A percentile compares a stretch with the other conserved stretches of the same genome.
Evolutionary conservation across 257 asterid genomes (phyloP).

Genomic region (Catharanthus roseus): DNA sequence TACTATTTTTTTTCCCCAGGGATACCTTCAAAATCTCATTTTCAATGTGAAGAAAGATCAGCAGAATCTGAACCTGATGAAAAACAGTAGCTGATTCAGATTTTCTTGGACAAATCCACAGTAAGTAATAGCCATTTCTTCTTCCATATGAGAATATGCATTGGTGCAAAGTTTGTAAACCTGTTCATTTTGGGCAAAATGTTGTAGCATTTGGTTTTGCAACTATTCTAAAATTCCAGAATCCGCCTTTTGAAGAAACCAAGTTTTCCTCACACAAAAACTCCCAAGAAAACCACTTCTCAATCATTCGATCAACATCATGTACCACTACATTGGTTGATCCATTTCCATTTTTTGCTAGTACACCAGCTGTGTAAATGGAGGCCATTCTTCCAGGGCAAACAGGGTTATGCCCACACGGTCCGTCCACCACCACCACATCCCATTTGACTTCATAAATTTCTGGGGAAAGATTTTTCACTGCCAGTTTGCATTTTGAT

Average conservation of each 20-base stretch:
- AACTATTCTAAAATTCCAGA: conserved; percentile 56
- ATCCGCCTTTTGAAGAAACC: conserved; percentile 72
- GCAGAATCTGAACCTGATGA: not conserved
- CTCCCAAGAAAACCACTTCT: conserved; percentile 90
- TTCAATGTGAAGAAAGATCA: not conserved
- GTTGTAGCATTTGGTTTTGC: conserved; percentile 37
- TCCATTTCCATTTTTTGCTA: conserved; percentile 57
- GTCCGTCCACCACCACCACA: conserved; percentile 73
- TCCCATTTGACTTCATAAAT: conserved; percentile 57
- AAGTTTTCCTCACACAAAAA: conserved; percentile 68
- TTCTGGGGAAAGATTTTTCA: conserved; percentile 42
- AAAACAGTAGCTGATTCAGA: not conserved
- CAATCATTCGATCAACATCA: conserved; percentile 66
- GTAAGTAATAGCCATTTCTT: not conserved
- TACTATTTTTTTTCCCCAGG: not conserved
- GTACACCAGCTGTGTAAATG: conserved; percentile 57
- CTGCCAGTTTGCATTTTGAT: conserved; percentile 49
- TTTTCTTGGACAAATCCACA: not conserved
- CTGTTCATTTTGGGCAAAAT: conserved; percentile 34
- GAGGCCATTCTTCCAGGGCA: conserved; percentile 82
- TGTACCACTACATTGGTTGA: conserved; percentile 54
- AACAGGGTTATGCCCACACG: conserved; percentile 46
- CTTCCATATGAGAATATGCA: too few relatives aligned
- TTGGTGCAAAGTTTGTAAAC: not conserved
- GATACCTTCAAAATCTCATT: not conserved